A percentile compares a stretch with the other conserved stretches of the same genome.
phyloP scores from a whole-genome alignment of 208 protist species.

The Leishmania gerbilli region DNA sequence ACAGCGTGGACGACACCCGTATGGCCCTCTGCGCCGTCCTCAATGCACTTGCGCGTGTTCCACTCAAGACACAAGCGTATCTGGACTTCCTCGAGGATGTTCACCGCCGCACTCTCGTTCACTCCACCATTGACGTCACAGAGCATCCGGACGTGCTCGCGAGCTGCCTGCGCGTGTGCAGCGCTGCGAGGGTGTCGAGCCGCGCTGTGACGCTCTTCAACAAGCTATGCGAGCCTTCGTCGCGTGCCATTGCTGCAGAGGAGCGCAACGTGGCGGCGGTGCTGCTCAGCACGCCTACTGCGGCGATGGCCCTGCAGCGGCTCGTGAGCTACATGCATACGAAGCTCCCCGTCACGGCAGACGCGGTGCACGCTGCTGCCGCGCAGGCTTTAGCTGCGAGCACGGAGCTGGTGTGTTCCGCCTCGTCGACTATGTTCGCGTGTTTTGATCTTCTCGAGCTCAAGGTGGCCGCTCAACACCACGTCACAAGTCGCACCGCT shows the following conservation, averaged over 20 bases:
- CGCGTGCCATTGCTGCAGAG: conserved; percentile 28
- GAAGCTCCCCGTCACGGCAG: conserved; percentile 32
- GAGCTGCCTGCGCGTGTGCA: conserved; percentile 28
- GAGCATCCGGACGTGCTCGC: conserved; percentile 39
- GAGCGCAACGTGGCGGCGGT: conserved; percentile 43
- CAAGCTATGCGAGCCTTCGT: conserved; percentile 39
- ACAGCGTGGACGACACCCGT: conserved; percentile 2
- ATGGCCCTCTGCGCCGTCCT: conserved; percentile 35
- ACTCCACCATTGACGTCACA: conserved; percentile 25
- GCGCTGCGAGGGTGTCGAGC: conserved; percentile 3
- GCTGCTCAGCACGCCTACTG: conserved; percentile 28
- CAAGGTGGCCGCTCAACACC: conserved; percentile 18
- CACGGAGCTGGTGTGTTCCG: background rate
- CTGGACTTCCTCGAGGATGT: conserved; percentile 25
- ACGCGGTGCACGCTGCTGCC: conserved; percentile 43
- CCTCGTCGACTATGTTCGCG: conserved; percentile 11
- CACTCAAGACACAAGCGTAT: conserved; percentile 27
- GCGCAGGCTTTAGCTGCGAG: conserved; percentile 33
- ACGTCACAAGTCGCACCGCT: conserved; percentile 15
- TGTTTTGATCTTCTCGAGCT: conserved; percentile 40
- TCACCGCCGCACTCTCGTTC: conserved; percentile 23
- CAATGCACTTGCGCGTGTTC: conserved; percentile 33
- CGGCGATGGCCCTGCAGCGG: conserved; percentile 32
- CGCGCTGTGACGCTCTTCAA: conserved; percentile 60
- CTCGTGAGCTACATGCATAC: conserved; percentile 45